These are phyloP conservation scores for Coprinopsis cinerea DNA, from an alignment of 768 basidiomycete genomes.

Conservation along the genomic window DNA sequence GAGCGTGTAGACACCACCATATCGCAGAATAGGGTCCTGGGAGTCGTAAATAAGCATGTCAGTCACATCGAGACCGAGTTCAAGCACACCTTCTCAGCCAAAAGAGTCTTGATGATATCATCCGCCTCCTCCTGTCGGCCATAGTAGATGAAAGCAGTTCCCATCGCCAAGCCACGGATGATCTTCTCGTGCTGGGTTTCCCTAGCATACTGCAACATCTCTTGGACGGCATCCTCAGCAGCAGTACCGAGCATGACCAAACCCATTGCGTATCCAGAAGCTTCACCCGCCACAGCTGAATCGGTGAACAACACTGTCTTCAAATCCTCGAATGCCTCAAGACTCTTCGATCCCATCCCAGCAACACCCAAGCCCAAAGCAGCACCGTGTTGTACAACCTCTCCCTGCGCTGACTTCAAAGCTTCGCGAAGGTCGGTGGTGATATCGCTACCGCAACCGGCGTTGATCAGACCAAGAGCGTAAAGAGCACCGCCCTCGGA, in stretches of 20 bases:
- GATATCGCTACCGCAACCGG: slow-evolving; percentile 77
- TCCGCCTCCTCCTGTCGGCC: slow-evolving; percentile 92
- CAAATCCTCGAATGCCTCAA: slow-evolving; percentile 88
- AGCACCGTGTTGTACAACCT: slow-evolving; percentile 95
- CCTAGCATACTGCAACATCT: slow-evolving; percentile 94
- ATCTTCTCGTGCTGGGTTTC: slow-evolving; percentile 99
- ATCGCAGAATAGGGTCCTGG: slow-evolving; percentile 94
- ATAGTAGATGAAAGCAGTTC: slow-evolving; percentile 88
- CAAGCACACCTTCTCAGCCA: slow-evolving; percentile 74
- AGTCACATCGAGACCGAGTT: background rate
- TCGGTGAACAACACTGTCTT: slow-evolving; percentile 88
- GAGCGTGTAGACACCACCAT: slow-evolving; percentile 95
- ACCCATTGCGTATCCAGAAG: slow-evolving; percentile 96
- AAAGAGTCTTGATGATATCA: slow-evolving; percentile 65
- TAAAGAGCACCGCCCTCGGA: slow-evolving; percentile 96
- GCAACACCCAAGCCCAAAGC: slow-evolving; percentile 95
- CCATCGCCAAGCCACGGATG: slow-evolving; percentile 91
- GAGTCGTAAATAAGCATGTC: slow-evolving; percentile 9
- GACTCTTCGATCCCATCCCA: slow-evolving; percentile 86
- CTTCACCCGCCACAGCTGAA: slow-evolving; percentile 94
- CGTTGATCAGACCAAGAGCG: slow-evolving; percentile 91
- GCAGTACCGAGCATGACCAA: slow-evolving; percentile 97
- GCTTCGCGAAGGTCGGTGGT: slow-evolving; percentile 76
- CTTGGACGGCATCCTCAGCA: slow-evolving; percentile 69
- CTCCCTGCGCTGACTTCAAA: slow-evolving; percentile 67